Evolutionary conservation across 1,284 basidiomycete species (phyloP), one percentile per base, ranked within the genome.

Genomic region (Pisolithus thermaeus): DNA sequence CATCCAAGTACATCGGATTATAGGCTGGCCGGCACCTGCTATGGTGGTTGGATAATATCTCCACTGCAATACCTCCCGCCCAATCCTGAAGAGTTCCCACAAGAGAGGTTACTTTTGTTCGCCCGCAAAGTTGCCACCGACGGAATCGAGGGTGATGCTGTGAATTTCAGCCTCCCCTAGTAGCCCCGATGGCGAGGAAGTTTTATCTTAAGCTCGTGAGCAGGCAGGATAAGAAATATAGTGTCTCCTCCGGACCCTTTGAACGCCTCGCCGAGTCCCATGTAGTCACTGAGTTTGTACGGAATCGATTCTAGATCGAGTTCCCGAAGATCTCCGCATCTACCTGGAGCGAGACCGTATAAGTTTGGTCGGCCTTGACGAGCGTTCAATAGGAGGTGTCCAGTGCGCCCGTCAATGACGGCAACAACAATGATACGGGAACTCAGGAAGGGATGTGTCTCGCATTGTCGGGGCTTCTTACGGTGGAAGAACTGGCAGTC

Each of bases 141-240:
- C 3, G n/a, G 9, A 37, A 37, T 11, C 12, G n/a, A 37, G 36
- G n/a, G 5, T 20, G 18, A 1, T 20, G 18, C 18, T 20, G 18
- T 20, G 18, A 20, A 20, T 1, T 20, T 20, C 18, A 1, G 18
- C 18, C 18, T 1, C 18, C 18, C 18, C 18, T 20, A 20, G 18
- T 20, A 20, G 18, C 18, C 18, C 18, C 1, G 18, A 20, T 38
- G 37, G 37, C 18, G 18, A 16, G 47, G 25, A 51, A 51, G 48
- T 48, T 30, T 49, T 1, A 25, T 35, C 27, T 50, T 51, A 32
- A 41, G 47, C 23, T 37, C 14, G 18, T 40, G 48, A 9, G 50
- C 49, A 51, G 50, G 48, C 11, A 37, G 49, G 48, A 52, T 35
- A 8, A 52, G 38, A 28, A 41, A 20, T 20, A 52, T 51, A 32